Conservation (phyloP, 1,284 basidiomycete genomes). For the Filobasidium uniguttulatum region DNA sequence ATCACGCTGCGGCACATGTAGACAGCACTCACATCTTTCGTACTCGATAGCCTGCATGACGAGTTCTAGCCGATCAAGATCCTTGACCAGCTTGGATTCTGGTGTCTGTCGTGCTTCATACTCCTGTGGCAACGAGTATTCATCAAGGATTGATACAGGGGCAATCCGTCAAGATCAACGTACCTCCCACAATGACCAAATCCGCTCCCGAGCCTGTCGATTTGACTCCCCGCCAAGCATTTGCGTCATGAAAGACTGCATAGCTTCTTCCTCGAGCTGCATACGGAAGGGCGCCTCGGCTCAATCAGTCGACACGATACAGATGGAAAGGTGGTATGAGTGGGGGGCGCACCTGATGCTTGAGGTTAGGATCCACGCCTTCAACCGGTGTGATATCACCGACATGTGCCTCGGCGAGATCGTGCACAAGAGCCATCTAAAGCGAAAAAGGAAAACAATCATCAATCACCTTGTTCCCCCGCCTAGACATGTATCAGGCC, state of each 20-base stretch:
- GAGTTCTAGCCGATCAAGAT: slow-evolving; percentile 89
- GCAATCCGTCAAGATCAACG: slow-evolving; percentile 18
- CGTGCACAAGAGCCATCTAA: slow-evolving; percentile 74
- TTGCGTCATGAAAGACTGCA: slow-evolving; percentile 75
- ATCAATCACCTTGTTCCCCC: background rate
- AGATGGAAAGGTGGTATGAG: background rate
- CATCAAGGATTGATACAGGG: background rate
- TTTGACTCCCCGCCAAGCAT: slow-evolving; percentile 60
- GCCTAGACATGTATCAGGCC: background rate
- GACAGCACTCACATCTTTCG: slow-evolving; percentile 37
- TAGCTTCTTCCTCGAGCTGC: slow-evolving; percentile 54
- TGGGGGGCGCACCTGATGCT: slow-evolving; percentile 45
- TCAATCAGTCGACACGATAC: background rate
- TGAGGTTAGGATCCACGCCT: slow-evolving; percentile 67
- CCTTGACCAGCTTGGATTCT: slow-evolving; percentile 85
- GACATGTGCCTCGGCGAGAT: slow-evolving; percentile 91
- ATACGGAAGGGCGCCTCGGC: no score
- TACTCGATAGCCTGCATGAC: slow-evolving; percentile 51
- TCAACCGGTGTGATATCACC: slow-evolving; percentile 90
- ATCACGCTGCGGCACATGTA: background rate
- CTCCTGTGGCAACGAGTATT: slow-evolving; percentile 45
- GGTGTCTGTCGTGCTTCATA: slow-evolving; percentile 71
- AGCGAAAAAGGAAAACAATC: slow-evolving; percentile 3
- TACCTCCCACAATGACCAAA: slow-evolving; percentile 67
- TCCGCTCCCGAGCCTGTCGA: slow-evolving; percentile 57